Evolutionary conservation across 352 stramenopile genomes (phyloP).

Genomic region (Globisporangium irregulare): DNA sequence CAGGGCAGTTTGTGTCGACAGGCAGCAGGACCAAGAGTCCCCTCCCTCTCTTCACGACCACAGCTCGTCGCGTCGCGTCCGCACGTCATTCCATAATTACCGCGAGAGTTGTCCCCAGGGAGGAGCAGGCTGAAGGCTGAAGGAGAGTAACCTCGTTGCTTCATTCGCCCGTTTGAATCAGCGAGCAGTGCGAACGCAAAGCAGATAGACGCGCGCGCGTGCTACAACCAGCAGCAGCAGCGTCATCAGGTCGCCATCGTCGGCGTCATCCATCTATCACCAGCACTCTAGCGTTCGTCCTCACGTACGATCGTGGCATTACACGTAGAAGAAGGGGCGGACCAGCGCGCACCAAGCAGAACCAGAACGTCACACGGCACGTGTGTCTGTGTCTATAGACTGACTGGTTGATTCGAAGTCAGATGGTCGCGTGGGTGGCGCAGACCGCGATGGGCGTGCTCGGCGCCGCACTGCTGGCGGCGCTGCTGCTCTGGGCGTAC

Average conservation of each 20-base stretch:
- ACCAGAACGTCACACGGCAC: not conserved
- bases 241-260: not conserved
- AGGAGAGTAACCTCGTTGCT: not conserved
- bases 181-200: not conserved
- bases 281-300: no score
- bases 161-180: not conserved
- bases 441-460: slow-evolving; percentile 45
- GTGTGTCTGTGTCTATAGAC: not conserved
- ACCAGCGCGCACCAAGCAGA: not conserved
- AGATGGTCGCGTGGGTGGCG: slow-evolving; percentile 40
- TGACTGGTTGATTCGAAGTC: not conserved
- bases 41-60: not conserved
- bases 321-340: not conserved
- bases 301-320: not conserved
- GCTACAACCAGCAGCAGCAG: not conserved
- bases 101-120: not conserved
- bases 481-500: slow-evolving; percentile 52
- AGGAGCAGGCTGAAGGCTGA: not conserved
- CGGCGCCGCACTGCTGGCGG: slow-evolving; percentile 29
- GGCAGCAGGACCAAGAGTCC: not conserved
- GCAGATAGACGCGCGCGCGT: no score
- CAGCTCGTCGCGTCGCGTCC: not conserved
- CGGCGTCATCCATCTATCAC: no score
- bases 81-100: not conserved
- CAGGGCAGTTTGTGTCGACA: not conserved